Conservation (phyloP, 768 basidiomycete genomes). For the Suillus weaverae region DNA sequence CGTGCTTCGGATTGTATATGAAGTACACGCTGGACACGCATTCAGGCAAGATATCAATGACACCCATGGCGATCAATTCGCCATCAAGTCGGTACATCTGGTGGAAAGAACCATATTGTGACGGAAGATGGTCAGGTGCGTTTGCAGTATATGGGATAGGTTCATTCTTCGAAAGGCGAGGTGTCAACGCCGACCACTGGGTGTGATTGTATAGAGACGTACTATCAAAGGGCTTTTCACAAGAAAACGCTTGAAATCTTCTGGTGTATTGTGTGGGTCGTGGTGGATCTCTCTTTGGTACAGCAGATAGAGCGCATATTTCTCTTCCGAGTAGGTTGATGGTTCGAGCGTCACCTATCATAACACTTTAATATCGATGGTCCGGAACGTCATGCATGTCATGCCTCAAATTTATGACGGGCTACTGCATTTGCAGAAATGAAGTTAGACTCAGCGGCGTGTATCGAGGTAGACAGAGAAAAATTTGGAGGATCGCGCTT, state of each 20-base stretch:
- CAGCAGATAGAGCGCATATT: slow-evolving; percentile 70
- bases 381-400: slow-evolving; percentile 7
- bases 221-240: slow-evolving; percentile 78
- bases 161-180: slow-evolving; percentile 42
- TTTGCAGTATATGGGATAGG: slow-evolving; percentile 56
- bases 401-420: slow-evolving; percentile 63
- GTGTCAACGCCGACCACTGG: slow-evolving; percentile 1
- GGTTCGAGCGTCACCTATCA: slow-evolving; percentile 72
- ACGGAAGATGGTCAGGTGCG: slow-evolving; percentile 61
- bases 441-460: slow-evolving; percentile 51
- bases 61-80: slow-evolving; percentile 78
- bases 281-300: slow-evolving; percentile 83
- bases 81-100: slow-evolving; percentile 85
- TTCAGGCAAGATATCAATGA: slow-evolving; percentile 85
- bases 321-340: slow-evolving; percentile 75
- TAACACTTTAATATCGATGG: not conserved
- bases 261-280: slow-evolving; percentile 52
- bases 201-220: slow-evolving; percentile 21
- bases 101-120: slow-evolving; percentile 90
- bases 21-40: slow-evolving; percentile 90
- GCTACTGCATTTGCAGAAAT: slow-evolving; percentile 27
- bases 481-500: slow-evolving; percentile 26
- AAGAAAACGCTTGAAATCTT: slow-evolving; percentile 71
- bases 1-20: slow-evolving; percentile 77
- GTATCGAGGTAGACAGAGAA: slow-evolving; percentile 49